Conservation (phyloP, 208 protist genomes). For the Trypanosomatidae sp. region DNA sequence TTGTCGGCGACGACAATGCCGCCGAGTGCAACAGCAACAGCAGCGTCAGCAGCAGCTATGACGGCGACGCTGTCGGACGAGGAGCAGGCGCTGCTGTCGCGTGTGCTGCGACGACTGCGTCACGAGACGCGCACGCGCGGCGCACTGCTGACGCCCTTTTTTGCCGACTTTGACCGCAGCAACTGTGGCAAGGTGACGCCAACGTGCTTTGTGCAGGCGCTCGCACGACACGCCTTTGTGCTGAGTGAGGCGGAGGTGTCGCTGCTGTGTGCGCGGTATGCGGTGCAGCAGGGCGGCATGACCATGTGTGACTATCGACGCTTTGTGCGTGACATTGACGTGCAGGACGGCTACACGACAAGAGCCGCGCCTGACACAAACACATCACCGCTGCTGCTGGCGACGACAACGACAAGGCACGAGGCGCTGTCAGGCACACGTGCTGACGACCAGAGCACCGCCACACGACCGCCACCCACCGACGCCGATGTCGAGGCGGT, state of each 20-base stretch:
- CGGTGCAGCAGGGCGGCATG: constrained; percentile 8
- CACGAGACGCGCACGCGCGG: constrained; percentile 49
- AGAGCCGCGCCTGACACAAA: constrained; percentile 1
- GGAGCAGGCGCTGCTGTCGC: constrained; percentile 3
- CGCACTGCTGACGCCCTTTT: constrained; percentile 71
- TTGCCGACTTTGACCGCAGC: constrained; percentile 75
- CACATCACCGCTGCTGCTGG: background rate
- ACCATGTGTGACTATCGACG: constrained; percentile 38
- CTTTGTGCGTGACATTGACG: constrained; percentile 55
- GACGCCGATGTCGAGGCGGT: constrained; percentile 21
- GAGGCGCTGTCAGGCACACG: background rate
- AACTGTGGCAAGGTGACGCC: constrained; percentile 50
- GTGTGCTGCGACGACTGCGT: constrained; percentile 21
- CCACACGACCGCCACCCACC: background rate
- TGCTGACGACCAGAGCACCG: background rate
- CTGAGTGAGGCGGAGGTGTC: constrained; percentile 21
- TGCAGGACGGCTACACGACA: constrained; percentile 9
- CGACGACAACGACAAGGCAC: background rate
- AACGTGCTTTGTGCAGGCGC: constrained; percentile 43
- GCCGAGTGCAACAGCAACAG: background rate
- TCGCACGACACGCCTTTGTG: constrained; percentile 46
- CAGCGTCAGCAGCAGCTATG: constrained; percentile 3
- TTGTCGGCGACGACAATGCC: constrained; percentile 2
- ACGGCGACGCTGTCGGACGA: constrained; percentile 8
- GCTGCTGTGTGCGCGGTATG: constrained; percentile 34